Base-by-base conservation (phyloP, 2,329 filamentous ascomycete species). In the Cladophialophora yegresii region DNA sequence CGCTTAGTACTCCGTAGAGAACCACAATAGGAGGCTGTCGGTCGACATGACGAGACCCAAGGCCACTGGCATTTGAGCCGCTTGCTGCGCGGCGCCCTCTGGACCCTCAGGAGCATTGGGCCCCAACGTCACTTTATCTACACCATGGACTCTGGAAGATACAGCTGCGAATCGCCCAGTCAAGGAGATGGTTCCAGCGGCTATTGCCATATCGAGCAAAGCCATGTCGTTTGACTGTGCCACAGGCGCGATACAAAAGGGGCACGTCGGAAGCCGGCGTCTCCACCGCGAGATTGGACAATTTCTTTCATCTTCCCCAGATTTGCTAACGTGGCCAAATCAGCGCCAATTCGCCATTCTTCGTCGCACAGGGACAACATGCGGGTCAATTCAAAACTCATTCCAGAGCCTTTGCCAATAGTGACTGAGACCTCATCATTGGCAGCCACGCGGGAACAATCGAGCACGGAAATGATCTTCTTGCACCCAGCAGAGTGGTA, bases 231-330 rank as follows among this genome's bases (percentile, higher is more conserved):
- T 58, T 56, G 57, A 58, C 26, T 13, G 23, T 47, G 57, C 43
- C 36, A 58, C 58, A 57, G 56, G 40, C 51, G 54, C 54, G 32
- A 50, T 51, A 51, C 45, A 55, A 58, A 64, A 53, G 51, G 49
- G 62, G 53, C 61, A 53, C 55, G 22, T 65, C 58, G 58, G 64
- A 62, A 65, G 45, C 58, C 58, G 54, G 57, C 32, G 60, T 50
- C 62, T 63, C 65, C 65, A 67, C 65, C 57, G 40, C 45, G 62
- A 67, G 65, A 64, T 64, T 65, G 58, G 58, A 56, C 63, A 68
- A 68, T 68, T 45, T 68, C 66, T 54, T 65, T 63, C 54, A 26
- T 54, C 50, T 61, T 68, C 66, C 66, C 66, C 66, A 65, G 66
- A 59, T 68, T 68, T 65, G 47, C 61, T 26, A 62, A 57, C 9